phyloP scores from a whole-genome alignment of 2,329 filamentous ascomycete genomes.

The Exophiala bonariae region DNA sequence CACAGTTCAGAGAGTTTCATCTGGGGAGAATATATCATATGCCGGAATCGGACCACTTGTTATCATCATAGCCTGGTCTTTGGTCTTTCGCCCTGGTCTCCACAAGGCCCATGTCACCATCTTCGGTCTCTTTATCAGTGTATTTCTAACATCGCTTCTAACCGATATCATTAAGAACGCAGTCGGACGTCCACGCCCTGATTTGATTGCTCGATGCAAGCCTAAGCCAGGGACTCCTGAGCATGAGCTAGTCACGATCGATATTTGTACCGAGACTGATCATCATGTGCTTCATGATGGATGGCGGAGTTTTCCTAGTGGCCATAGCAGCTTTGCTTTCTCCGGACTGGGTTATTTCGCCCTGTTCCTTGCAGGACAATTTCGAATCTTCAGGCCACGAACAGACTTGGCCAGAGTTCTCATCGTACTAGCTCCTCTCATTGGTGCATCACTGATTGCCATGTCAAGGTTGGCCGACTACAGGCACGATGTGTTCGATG shows the following conservation, averaged over 20 bases:
- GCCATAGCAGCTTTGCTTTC: constrained; percentile 63
- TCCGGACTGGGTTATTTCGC: constrained; percentile 61
- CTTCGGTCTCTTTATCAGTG: constrained; percentile 73
- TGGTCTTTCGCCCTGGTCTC: constrained; percentile 59
- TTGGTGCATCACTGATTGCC: constrained; percentile 61
- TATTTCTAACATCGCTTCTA: constrained; percentile 76
- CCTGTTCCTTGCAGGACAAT: constrained; percentile 51
- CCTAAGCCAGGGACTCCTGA: constrained; percentile 61
- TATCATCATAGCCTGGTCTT: constrained; percentile 66
- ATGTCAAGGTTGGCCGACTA: constrained; percentile 65
- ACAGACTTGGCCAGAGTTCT: constrained; percentile 58
- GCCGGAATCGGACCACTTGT: constrained; percentile 70
- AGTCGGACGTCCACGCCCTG: constrained; percentile 79
- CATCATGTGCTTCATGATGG: constrained; percentile 62
- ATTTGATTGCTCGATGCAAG: constrained; percentile 84
- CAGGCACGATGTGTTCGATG: constrained; percentile 64
- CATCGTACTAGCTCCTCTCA: constrained; percentile 54
- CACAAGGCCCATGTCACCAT: constrained; percentile 86
- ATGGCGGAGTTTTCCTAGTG: constrained; percentile 65
- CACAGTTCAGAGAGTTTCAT: constrained; percentile 76
- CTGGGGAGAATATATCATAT: constrained; percentile 73
- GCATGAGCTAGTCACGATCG: constrained; percentile 52
- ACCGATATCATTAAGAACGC: constrained; percentile 92
- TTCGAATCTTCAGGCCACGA: constrained; percentile 59
- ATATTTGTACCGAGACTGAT: constrained; percentile 49